Evolutionary conservation across 1,284 basidiomycete species (phyloP), one percentile per base, ranked within the genome.

Genomic region (Cryptococcus maquisensis): DNA sequence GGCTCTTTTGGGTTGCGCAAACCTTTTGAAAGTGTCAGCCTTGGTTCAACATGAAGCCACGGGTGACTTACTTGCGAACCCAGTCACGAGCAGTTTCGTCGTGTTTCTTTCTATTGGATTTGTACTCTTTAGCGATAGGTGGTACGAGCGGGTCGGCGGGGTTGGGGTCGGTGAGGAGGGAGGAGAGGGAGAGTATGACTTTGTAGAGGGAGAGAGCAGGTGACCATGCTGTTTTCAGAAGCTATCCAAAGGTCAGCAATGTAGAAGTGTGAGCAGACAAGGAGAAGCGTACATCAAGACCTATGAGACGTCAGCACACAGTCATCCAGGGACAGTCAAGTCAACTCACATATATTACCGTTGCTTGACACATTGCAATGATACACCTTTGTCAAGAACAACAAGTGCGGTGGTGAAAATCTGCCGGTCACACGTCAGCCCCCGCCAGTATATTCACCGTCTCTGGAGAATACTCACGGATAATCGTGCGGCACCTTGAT

Each of bases 61-160:
- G 10, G 3, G 24, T 35, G 28, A 82, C 90, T 71, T 70, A 94
- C 90, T 89, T 88, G 82, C 88, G 84, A 71, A 90, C 90, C 90
- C 92, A 95, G 79, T 95, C 90, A 75, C 88, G 81, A 24, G 93
- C 94, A 15, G 87, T 95, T 59, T 87, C 84, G 77, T 96, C 93
- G 73, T 96, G 96, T 69, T 88, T 84, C 64, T 85, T 79, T 67
- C 88, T 85, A 77, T 95, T 88, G 48, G 85, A 88, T 85, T 90
- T 92, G 83, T 93, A 95, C 68, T 92, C 76, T 72, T 91, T 86
- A 37, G 91, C 77, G 21, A 79, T 78, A 24, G 68, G 57, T 9
- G 76, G 71, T 18, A 79, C 77, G 24, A 80, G 73, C 16, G 38
- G 79, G 59, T 80, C 79, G 28, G 72, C 82, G 1, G 90, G 90